Evolutionary conservation across 164 flowering plant genomes (phyloP).

Genomic region (Hamamelis virginiana): DNA sequence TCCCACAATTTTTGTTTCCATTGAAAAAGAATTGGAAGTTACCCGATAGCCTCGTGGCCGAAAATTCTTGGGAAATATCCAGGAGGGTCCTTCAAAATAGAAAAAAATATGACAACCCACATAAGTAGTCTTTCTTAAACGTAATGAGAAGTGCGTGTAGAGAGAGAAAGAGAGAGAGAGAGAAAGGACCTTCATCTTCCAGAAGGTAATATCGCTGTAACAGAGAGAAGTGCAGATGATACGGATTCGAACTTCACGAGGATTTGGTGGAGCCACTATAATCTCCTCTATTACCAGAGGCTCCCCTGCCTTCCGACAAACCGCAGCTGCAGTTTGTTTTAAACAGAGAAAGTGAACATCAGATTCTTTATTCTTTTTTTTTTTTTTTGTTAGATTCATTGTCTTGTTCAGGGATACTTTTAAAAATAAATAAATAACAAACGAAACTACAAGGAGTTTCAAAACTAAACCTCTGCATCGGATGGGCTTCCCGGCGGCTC

Average conservation of each 20-base stretch:
- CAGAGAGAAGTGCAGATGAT: constrained; percentile 66
- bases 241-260: constrained; percentile 51
- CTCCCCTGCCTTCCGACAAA: constrained; percentile 47
- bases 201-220: constrained; percentile 54
- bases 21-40: neutral
- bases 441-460: neutral
- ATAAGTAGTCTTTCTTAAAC: neutral
- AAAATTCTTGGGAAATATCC: constrained; percentile 56
- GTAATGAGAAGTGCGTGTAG: neutral
- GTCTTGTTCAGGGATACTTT: too few species aligned
- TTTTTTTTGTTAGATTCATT: neutral
- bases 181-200: constrained; percentile 43
- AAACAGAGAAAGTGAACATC: neutral
- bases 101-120: neutral
- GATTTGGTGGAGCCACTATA: constrained; percentile 54
- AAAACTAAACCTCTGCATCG: constrained; percentile 34
- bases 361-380: neutral
- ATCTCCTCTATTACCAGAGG: constrained; percentile 62
- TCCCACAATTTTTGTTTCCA: neutral
- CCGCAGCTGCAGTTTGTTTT: constrained; percentile 41
- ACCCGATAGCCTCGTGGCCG: constrained; percentile 84
- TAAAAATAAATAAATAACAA: too few species aligned
- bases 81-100: constrained; percentile 44
- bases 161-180: neutral
- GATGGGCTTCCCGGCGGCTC: constrained; percentile 28